Evolutionary conservation across 306 rosid species (phyloP).

Genomic region (Argentina anserina): DNA sequence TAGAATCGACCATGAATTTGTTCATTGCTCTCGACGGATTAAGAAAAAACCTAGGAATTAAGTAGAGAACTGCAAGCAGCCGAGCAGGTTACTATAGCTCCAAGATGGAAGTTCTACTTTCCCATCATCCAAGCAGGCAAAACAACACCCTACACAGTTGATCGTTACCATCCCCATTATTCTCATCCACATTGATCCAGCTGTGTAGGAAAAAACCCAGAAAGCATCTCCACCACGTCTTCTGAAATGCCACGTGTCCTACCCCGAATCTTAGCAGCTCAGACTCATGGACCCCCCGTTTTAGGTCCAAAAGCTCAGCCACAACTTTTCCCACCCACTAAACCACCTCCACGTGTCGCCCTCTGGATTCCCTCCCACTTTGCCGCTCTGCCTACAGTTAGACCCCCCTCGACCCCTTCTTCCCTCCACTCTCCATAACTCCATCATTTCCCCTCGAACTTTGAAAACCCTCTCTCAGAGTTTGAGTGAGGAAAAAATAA

Average conservation of each 20-base stretch:
- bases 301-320: not conserved
- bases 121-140: not conserved
- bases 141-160: not conserved
- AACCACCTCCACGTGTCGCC: conserved; percentile 48
- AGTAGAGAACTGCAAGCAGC: no score
- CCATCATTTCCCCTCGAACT: not conserved
- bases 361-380: conserved; percentile 41
- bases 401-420: not conserved
- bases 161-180: not conserved
- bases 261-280: conserved; percentile 2
- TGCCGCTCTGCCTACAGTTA: not conserved
- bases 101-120: no score
- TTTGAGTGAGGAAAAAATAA: not conserved
- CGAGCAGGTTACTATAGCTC: no score
- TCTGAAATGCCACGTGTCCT: conserved; percentile 3
- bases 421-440: not conserved
- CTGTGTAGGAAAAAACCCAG: not conserved
- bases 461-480: not conserved
- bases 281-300: not conserved
- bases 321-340: conserved; percentile 45
- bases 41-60: no score
- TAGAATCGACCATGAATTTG: no score
- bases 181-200: not conserved
- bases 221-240: conserved; percentile 16
- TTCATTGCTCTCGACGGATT: no score